These are phyloP conservation scores for Boletales sp. DNA, from an alignment of 768 basidiomycete species.

Conservation along the genomic window DNA sequence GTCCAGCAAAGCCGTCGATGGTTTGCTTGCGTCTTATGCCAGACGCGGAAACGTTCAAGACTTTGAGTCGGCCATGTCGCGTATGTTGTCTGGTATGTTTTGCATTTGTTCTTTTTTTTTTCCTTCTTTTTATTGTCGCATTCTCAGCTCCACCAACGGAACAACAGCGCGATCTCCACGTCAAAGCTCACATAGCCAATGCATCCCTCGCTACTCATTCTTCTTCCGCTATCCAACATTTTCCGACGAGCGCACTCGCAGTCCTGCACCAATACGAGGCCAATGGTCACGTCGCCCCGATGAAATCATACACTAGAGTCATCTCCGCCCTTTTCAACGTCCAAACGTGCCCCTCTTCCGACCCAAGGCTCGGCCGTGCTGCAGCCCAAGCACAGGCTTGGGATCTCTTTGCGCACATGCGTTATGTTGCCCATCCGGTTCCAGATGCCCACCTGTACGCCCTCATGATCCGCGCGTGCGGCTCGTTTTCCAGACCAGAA, in stretches of 20 bases:
- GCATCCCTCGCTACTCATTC: background rate
- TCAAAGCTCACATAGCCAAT: conserved; percentile 56
- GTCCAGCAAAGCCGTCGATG: conserved; percentile 43
- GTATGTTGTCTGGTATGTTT: conserved; percentile 41
- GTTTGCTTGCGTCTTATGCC: conserved; percentile 49
- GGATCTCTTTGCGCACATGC: conserved; percentile 96
- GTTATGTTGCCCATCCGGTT: conserved; percentile 85
- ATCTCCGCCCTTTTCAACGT: conserved; percentile 57
- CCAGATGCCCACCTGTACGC: conserved; percentile 74
- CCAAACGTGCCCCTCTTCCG: conserved; percentile 28
- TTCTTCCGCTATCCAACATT: conserved; percentile 26
- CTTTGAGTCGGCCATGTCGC: conserved; percentile 44
- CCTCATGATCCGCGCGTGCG: conserved; percentile 86
- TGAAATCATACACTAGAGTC: conserved; percentile 68
- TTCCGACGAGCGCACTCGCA: conserved; percentile 61
- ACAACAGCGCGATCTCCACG: conserved; percentile 64
- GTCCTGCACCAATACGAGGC: conserved; percentile 73
- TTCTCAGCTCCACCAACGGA: conserved; percentile 42
- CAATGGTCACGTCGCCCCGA: conserved; percentile 58
- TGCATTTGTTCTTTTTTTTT: background rate
- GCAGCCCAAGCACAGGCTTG: conserved; percentile 75
- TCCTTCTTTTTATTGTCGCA: background rate
- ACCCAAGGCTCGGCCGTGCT: conserved; percentile 31
- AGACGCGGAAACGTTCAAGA: conserved; percentile 40
- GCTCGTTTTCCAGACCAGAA: conserved; percentile 56